phyloP scores from a whole-genome alignment of 352 stramenopile genomes.

The Phytopythium helicoides region DNA sequence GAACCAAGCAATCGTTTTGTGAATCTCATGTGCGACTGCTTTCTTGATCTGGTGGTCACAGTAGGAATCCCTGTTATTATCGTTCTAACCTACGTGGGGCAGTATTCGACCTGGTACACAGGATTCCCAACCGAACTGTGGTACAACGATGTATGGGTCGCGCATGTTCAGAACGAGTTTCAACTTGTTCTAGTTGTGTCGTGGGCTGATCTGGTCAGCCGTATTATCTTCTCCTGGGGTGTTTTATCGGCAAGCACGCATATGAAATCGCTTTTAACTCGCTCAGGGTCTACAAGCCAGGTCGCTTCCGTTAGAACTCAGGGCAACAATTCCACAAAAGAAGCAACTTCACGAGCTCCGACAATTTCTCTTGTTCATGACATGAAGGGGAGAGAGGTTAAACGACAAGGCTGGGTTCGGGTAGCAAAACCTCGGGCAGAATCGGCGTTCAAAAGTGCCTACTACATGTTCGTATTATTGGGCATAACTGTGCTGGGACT shows the following conservation, averaged over 20 bases:
- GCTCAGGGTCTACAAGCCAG: too few relatives aligned
- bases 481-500: constrained; percentile 14
- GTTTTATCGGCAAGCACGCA: constrained; percentile 16
- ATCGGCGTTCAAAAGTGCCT: constrained; percentile 3
- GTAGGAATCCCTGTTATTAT: constrained; percentile 16
- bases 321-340: neutral
- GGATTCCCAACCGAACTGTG: constrained; percentile 15
- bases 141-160: constrained; percentile 32
- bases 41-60: constrained; percentile 16
- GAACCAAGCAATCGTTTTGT: constrained; percentile 12
- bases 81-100: constrained; percentile 9
- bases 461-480: constrained; percentile 15
- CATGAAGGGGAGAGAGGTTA: neutral
- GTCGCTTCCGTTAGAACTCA: neutral
- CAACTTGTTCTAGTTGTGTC: constrained; percentile 24
- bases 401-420: neutral
- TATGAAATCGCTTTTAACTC: constrained; percentile 25
- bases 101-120: constrained; percentile 6
- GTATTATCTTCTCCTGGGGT: constrained; percentile 17
- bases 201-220: constrained; percentile 18
- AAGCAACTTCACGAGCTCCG: too few relatives aligned
- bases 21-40: constrained; percentile 17
- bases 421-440: constrained; percentile 9
- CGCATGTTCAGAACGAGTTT: too few relatives aligned
- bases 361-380: too few relatives aligned